Evolutionary conservation across 2,329 filamentous ascomycete species (phyloP), one percentile per base, ranked within the genome.

Genomic region (Colletotrichum musicola): DNA sequence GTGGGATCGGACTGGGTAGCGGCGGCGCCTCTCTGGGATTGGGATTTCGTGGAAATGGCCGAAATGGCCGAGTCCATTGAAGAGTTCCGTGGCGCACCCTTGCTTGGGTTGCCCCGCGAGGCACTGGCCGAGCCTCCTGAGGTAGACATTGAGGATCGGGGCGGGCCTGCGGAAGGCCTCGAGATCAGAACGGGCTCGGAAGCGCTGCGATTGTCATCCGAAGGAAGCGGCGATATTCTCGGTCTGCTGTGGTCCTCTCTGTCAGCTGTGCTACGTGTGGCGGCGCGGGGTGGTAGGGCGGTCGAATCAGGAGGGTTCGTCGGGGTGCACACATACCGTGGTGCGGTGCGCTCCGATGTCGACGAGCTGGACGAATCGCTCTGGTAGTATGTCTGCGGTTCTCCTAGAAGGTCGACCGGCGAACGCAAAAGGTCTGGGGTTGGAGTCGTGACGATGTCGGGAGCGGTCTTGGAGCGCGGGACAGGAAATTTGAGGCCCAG

Each of bases 21-120:
- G 54, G 87, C 84, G 1, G 88, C 85, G 27, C 83, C 85, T 73
- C 88, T 90, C 72, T 88, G 85, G 6, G 85, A 84, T 64, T 88
- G 84, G 2, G 84, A 83, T 62, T 88, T 87, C 10, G 83, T 85
- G 6, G 93, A 93, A 56, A 93, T 85, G 10, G 89, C 88, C 2
- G 95, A 97, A 54, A 97, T 92, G n/a, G 93, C 92, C 12, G 95
- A 98, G 79, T 98, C 95, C 75, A 97, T 95, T 12, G 95, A 98
- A 4, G 93, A 92, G 64, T 92, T 97, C 74, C 95, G 90, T 64
- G 91, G 89, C 20, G 81, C 71, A 46, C 76, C 79, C 69, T 80
- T 81, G 49, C 75, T 74, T 62, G 78, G 75, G 66, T 82, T 82
- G 71, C 77, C 78, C 73, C 80, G 82, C 49, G 79, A 77, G 49